Evolutionary conservation across 371 early-diverging fungal species (phyloP), one percentile per base, ranked within the genome.

Genomic region (Lichtheimia ramosa): DNA sequence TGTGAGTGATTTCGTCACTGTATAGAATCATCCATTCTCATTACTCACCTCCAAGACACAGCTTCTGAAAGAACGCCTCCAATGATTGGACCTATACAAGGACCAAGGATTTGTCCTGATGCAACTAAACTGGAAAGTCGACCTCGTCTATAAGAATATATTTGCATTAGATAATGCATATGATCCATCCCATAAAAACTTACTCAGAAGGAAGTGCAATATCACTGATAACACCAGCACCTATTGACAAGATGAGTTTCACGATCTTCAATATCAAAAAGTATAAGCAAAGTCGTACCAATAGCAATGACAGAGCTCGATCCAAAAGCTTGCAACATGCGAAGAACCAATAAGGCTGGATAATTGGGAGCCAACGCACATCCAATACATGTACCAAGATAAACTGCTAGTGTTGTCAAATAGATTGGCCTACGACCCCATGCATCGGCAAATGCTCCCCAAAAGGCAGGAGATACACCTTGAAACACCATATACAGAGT

Each of bases 351-450:
- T 39, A 87, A 69, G 39, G 78, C 68, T n/a, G 73, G 62, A 50
- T 81, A 71, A 39, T 58, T 75, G 10, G 59, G 66, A 4, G 84
- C 71, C 40, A 83, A 57, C 14, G 85, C 84, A 8, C 77, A 73
- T 18, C 82, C 81, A n/a, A 86, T 63, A 42, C 80, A 81, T 5
- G 81, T 83, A 13, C 71, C 66, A 21, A 73, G 68, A 61, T 71
- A 86, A 20, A 86, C 69, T 18, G 77, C 28, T 69, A 84, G 68
- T 2, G 84, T 82, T 12, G 62, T 16, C 12, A 78, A 63, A 57
- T 86, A 84, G 27, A 87, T 81, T 3, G 79, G 82, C 21, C 82
- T 73, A 15, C 88, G 79, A 0, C 88, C 86, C 41, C 66, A 66
- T 15, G 62, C 60, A 55, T 87, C 88, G 0, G 86, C 77, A 16